Evolutionary conservation across 805 yeast species (phyloP).

Genomic region (Ogataea degrootiae): DNA sequence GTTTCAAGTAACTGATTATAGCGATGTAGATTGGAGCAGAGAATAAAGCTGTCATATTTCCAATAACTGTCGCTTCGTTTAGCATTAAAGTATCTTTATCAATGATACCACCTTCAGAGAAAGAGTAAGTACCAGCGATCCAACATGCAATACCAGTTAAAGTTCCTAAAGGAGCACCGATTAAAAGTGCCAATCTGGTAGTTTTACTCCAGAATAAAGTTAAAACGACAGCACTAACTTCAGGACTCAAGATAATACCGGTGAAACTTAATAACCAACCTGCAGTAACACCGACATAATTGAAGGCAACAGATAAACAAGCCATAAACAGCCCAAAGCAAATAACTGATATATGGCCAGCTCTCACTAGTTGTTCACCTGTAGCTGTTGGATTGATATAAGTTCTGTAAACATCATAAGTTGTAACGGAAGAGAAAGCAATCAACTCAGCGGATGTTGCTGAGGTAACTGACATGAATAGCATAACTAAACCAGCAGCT

Average conservation of each 20-base stretch:
- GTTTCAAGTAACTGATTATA: slow-evolving; percentile 26
- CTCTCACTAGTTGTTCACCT: slow-evolving; percentile 32
- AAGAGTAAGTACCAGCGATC: slow-evolving; percentile 27
- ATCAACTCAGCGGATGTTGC: slow-evolving; percentile 39
- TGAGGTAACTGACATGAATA: slow-evolving; percentile 41
- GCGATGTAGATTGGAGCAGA: slow-evolving; percentile 26
- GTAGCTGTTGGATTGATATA: slow-evolving; percentile 37
- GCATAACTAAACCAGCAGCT: slow-evolving; percentile 35
- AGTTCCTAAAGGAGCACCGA: slow-evolving; percentile 47
- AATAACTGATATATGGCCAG: slow-evolving; percentile 31
- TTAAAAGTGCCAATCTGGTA: slow-evolving; percentile 21
- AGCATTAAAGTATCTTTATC: slow-evolving; percentile 23
- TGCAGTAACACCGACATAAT: slow-evolving; percentile 37
- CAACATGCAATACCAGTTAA: slow-evolving; percentile 49
- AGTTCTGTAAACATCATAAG: slow-evolving; percentile 37
- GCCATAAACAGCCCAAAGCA: slow-evolving; percentile 42
- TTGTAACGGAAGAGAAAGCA: slow-evolving; percentile 35
- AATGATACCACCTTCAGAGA: slow-evolving; percentile 21
- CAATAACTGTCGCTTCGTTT: slow-evolving; percentile 24
- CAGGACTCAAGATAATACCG: slow-evolving; percentile 38
- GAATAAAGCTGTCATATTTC: slow-evolving; percentile 25
- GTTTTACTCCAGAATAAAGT: slow-evolving; percentile 34
- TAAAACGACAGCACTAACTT: slow-evolving; percentile 29
- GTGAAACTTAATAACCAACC: slow-evolving; percentile 37
- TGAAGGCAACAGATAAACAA: slow-evolving; percentile 34